Base-by-base conservation (phyloP, 495 filamentous ascomycete genomes). In the Penicillium cinerascens region DNA sequence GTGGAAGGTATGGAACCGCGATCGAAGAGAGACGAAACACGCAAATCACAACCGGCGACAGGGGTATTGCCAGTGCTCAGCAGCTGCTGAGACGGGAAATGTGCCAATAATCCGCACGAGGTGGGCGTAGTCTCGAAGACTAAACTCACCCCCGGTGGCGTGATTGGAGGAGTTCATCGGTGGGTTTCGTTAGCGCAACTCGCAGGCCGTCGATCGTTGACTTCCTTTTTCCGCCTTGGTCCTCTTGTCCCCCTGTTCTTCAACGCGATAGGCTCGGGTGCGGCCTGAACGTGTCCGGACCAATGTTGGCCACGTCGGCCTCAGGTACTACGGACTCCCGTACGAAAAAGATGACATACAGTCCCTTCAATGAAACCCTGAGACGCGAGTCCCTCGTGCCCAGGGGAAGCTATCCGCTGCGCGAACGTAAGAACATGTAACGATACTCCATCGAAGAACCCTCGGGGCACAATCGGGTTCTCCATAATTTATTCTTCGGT, bases 401-500 rank as follows among this genome's bases (percentile, higher is more conserved):
- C 9, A 10, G 22, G 26, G 29, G 29, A 10, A 33, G 29, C 29
- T 10, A 33, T 10, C 29, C 29, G 29, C 29, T 13, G 29, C 9
- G 29, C 29, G 29, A 33, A 33, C 11, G 29, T 33, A 33, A 33
- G 13, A 33, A 33, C 29, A 10, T 33, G 29, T 33, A 33, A 10
- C 10, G 29, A 10, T 33, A 33, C 29, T 33, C 4, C 13, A 33
- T 33, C 29, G 29, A 21, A 52, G 17, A n/a, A 22, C n/a, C 36
- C 29, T 26, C 20, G 13, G n/a, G 13, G 25, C 16, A 44, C 23
- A 44, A 15, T 48, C 13, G 2, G 11, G 18, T 25, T 18, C 54
- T 56, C 55, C 55, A 56, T 61, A 55, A 57, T 47, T 44, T 26
- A 44, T 49, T 40, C 37, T 38, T 60, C 60, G 50, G 57, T 60